Evolutionary conservation across 2,329 filamentous ascomycete species (phyloP).

Genomic region (Fonsecaea erecta): DNA sequence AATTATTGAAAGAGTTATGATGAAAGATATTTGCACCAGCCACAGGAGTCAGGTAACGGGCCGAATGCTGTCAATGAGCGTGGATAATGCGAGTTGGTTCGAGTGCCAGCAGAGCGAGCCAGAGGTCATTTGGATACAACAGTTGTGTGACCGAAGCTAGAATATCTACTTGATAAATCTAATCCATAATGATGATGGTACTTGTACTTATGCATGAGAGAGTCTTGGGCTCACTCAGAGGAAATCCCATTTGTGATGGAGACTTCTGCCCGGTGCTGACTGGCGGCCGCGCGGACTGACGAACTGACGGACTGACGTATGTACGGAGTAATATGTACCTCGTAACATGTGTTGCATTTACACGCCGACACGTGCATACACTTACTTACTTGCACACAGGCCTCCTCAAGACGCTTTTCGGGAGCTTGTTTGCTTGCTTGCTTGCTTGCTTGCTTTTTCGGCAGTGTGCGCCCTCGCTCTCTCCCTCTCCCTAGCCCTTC

Average conservation of each 20-base stretch:
- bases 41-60: background rate
- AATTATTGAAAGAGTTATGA: constrained; percentile 17
- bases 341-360: too few relatives aligned
- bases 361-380: background rate
- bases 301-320: background rate
- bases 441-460: background rate
- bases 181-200: background rate
- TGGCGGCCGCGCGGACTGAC: background rate
- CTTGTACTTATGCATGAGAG: background rate
- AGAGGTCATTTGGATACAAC: background rate
- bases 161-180: background rate
- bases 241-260: too few relatives aligned
- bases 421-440: constrained; percentile 13
- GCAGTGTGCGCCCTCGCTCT: too few relatives aligned
- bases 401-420: background rate
- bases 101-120: background rate
- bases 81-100: background rate
- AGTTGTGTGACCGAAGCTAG: background rate
- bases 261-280: too few relatives aligned
- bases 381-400: constrained; percentile 6
- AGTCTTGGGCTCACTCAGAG: background rate
- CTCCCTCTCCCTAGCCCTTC: background rate
- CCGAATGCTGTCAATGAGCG: background rate
- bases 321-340: too few relatives aligned
- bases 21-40: background rate